Percentiles rank a stretch among this genome's conserved stretches.
phyloP scores from a whole-genome alignment of 176 grass and related monocot genomes.

The Avena atlantica region DNA sequence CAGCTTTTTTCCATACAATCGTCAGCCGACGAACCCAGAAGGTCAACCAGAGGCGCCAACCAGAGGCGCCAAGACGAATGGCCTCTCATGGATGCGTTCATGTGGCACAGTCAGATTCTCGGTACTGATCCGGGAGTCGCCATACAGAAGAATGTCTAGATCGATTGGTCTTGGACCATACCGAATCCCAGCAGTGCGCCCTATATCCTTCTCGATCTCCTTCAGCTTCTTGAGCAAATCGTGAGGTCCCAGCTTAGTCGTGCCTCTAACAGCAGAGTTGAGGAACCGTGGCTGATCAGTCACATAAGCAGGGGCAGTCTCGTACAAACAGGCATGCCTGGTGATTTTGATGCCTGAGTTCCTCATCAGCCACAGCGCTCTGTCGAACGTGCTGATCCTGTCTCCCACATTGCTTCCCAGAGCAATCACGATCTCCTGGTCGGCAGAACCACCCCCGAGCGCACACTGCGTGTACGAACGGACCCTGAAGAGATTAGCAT shows the following conservation, averaged over 20 bases:
- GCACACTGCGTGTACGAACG: constrained; percentile 43
- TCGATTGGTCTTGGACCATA: constrained; percentile 92
- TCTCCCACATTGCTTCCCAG: constrained; percentile 88
- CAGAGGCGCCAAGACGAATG: constrained; percentile 89
- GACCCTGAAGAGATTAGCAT: neutral
- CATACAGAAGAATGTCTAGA: constrained; percentile 91
- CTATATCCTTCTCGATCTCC: constrained; percentile 79
- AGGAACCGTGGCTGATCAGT: constrained; percentile 79
- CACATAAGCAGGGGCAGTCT: constrained; percentile 89
- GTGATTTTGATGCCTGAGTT: constrained; percentile 71
- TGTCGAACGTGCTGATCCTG: constrained; percentile 65
- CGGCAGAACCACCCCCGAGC: constrained; percentile 15
- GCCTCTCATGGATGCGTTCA: constrained; percentile 83
- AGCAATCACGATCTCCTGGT: constrained; percentile 87
- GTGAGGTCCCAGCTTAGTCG: constrained; percentile 70
- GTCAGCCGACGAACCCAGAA: constrained; percentile 61
- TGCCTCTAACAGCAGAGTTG: constrained; percentile 88
- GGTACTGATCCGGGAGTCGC: constrained; percentile 48
- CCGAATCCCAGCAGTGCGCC: constrained; percentile 63
- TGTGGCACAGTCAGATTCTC: constrained; percentile 76
- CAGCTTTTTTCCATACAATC: constrained; percentile 61
- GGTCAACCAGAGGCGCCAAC: constrained; percentile 84
- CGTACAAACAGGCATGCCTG: constrained; percentile 80
- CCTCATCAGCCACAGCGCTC: constrained; percentile 67
- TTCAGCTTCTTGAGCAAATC: constrained; percentile 75